A percentile compares a stretch with the other conserved stretches of the same genome.
phyloP scores from a whole-genome alignment of 352 stramenopile genomes.

The Globisporangium nunn region DNA sequence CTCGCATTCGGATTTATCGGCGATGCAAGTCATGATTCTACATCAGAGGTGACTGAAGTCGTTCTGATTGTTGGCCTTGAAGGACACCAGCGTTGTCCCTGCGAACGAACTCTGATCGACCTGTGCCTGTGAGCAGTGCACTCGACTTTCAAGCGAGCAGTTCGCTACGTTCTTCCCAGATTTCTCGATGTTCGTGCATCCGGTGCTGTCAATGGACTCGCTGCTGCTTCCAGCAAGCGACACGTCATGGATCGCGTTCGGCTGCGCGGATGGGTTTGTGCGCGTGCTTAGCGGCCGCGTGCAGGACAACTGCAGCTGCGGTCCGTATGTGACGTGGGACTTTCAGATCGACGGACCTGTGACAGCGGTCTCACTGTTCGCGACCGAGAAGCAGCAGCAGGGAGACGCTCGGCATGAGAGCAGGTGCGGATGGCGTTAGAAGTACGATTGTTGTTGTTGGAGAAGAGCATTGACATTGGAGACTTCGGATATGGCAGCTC shows the following conservation, averaged over 20 bases:
- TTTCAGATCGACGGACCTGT: slow-evolving; percentile 53
- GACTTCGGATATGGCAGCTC: background rate
- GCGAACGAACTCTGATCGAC: background rate
- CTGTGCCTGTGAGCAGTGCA: slow-evolving; percentile 18
- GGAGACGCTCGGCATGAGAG: too few relatives aligned
- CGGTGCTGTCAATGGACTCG: slow-evolving; percentile 43
- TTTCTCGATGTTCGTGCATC: slow-evolving; percentile 46
- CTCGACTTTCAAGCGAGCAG: slow-evolving; percentile 47
- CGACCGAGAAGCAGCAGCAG: background rate
- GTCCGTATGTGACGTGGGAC: slow-evolving; percentile 43
- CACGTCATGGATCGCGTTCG: slow-evolving; percentile 45
- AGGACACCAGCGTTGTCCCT: too few relatives aligned
- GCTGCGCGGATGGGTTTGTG: slow-evolving; percentile 59
- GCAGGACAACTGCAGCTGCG: slow-evolving; percentile 21
- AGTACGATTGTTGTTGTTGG: background rate
- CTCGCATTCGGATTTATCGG: slow-evolving; percentile 58
- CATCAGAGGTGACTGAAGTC: background rate
- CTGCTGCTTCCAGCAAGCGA: slow-evolving; percentile 17
- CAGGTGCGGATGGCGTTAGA: background rate
- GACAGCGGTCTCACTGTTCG: slow-evolving; percentile 53
- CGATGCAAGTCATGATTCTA: background rate
- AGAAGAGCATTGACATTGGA: background rate
- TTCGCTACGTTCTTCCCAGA: slow-evolving; percentile 69
- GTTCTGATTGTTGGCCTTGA: background rate
- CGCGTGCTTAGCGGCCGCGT: slow-evolving; percentile 41